phyloP scores from a whole-genome alignment of 225 moss, liverwort and hornwort species.

The Thuidium tamariscinum region DNA sequence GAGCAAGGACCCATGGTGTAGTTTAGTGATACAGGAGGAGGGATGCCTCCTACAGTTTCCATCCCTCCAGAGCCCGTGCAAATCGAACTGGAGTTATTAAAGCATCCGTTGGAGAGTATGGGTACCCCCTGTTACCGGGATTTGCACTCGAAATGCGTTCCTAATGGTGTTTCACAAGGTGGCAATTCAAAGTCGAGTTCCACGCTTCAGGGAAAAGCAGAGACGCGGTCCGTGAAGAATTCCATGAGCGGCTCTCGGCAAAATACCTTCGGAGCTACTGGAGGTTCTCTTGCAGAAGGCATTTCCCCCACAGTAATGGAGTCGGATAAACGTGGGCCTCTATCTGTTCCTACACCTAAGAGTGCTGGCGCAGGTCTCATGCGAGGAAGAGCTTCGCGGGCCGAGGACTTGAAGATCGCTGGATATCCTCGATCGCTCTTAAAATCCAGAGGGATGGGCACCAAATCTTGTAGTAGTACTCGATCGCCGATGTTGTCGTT shows the following conservation, averaged over 20 bases:
- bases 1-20: not conserved
- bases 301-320: not conserved
- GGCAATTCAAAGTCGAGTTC: not conserved
- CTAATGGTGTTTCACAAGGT: not conserved
- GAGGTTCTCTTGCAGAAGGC: not conserved
- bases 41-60: not conserved
- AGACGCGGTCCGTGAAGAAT: not conserved
- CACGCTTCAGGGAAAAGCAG: not conserved
- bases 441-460: not conserved
- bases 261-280: not conserved
- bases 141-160: constrained; percentile 3
- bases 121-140: not conserved
- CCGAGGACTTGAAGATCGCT: not conserved
- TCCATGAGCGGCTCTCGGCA: not conserved
- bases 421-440: not conserved
- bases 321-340: not conserved
- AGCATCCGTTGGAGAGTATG: not conserved
- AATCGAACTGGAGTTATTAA: not conserved
- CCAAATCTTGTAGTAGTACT: not conserved
- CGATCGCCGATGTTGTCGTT: not conserved
- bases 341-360: not conserved
- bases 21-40: not conserved
- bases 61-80: not conserved
- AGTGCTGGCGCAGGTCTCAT: not conserved
- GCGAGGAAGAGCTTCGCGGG: not conserved